Evolutionary conservation across 2,329 filamentous ascomycete genomes (phyloP).

Genomic region (Endocalyx cinctus): DNA sequence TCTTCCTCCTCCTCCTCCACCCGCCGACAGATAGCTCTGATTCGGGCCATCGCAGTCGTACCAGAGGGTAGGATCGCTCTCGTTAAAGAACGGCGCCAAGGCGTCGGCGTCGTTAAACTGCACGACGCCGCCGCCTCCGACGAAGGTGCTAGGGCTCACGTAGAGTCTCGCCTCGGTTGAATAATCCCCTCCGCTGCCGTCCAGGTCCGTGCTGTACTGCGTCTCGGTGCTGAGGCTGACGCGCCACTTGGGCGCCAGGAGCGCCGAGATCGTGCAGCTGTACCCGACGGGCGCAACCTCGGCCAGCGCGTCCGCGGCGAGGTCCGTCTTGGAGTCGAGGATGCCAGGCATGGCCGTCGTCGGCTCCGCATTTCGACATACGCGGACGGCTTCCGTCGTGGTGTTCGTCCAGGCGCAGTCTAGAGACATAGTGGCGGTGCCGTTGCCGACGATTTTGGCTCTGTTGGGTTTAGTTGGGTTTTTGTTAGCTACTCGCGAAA

Average conservation of each 20-base stretch:
- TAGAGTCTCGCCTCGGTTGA: too few relatives aligned
- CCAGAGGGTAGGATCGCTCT: constrained; percentile 10
- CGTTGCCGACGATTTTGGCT: constrained; percentile 7
- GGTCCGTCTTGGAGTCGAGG: constrained; percentile 7
- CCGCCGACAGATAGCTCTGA: too few relatives aligned
- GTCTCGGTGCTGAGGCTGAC: neutral
- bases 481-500: too few relatives aligned
- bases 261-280: constrained; percentile 14
- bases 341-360: too few relatives aligned
- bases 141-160: too few relatives aligned
- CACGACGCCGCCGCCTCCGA: neutral
- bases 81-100: constrained; percentile 7
- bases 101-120: too few relatives aligned
- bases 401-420: constrained; percentile 12
- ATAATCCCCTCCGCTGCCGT: too few relatives aligned
- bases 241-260: constrained; percentile 10
- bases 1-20: too few relatives aligned
- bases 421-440: constrained; percentile 4
- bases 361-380: too few relatives aligned
- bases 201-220: neutral
- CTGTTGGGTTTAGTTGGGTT: constrained; percentile 5
- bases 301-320: constrained; percentile 7
- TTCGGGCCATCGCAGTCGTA: constrained; percentile 13
- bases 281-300: constrained; percentile 10
- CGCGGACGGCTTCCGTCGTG: constrained; percentile 6